A percentile compares a stretch with the other conserved stretches of the same genome.
These are phyloP conservation scores for Babesia ovis DNA, from an alignment of 169 alveolate genomes.

Conservation along the genomic window DNA sequence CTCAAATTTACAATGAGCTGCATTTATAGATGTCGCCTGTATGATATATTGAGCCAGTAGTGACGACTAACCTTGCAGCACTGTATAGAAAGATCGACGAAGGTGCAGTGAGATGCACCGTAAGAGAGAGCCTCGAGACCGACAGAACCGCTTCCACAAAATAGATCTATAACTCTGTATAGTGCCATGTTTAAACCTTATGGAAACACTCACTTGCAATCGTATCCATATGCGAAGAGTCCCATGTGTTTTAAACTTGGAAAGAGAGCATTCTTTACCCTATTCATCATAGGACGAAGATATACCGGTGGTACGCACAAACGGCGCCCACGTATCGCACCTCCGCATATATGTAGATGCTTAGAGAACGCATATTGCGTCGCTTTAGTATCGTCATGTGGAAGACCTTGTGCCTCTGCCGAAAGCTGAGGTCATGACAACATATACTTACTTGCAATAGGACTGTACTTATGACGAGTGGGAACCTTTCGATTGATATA, in stretches of 20 bases:
- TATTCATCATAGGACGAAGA: constrained; percentile 79
- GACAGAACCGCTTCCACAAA: constrained; percentile 82
- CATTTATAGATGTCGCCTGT: constrained; percentile 64
- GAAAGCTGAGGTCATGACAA: neutral
- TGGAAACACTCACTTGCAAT: constrained; percentile 10
- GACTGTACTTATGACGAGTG: constrained; percentile 54
- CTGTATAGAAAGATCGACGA: constrained; percentile 75
- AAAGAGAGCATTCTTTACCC: constrained; percentile 71
- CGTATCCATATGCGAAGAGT: constrained; percentile 42
- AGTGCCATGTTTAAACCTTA: neutral
- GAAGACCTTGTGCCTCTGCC: constrained; percentile 8
- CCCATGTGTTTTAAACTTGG: constrained; percentile 63
- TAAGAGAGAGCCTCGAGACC: constrained; percentile 82
- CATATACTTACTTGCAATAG: constrained; percentile 28
- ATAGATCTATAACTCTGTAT: constrained; percentile 74
- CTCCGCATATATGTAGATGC: constrained; percentile 54
- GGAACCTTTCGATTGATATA: constrained; percentile 24
- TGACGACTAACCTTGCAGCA: constrained; percentile 72
- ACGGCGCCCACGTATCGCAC: constrained; percentile 70
- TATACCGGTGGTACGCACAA: constrained; percentile 67
- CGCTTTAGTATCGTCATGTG: constrained; percentile 15
- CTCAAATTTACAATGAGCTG: constrained; percentile 55
- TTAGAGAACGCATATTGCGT: constrained; percentile 21
- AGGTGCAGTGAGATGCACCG: constrained; percentile 74
- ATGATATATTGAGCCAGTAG: neutral